Percentiles rank a stretch among this genome's conserved stretches.
Evolutionary conservation across 306 rosid species (phyloP).

Genomic region (Senna siamea): DNA sequence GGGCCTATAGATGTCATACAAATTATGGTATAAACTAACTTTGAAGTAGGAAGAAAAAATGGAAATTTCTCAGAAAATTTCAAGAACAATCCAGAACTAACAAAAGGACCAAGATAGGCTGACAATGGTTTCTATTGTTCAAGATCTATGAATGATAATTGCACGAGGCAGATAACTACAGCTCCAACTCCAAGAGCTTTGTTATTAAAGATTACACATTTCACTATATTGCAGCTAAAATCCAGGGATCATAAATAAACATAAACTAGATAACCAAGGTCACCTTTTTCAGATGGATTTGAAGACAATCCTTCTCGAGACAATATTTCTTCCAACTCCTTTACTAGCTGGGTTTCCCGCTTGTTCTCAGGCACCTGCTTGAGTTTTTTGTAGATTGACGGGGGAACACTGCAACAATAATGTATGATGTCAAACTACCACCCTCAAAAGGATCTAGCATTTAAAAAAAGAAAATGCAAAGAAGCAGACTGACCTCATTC

Average conservation of each 20-base stretch:
- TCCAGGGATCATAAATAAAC: constrained; percentile 20
- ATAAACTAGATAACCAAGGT: constrained; percentile 28
- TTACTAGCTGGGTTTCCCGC: constrained; percentile 78
- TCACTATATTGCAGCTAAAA: constrained; percentile 32
- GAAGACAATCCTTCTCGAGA: constrained; percentile 86
- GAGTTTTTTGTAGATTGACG: constrained; percentile 77
- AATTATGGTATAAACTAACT: background rate
- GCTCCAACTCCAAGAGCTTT: constrained; percentile 12
- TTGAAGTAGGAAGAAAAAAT: background rate
- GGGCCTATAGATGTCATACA: background rate
- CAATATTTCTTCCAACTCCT: constrained; percentile 86
- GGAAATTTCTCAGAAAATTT: constrained; percentile 8
- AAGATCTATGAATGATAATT: constrained; percentile 10
- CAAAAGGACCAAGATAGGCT: constrained; percentile 20
- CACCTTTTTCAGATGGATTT: constrained; percentile 91
- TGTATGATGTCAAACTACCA: constrained; percentile 36
- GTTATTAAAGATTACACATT: constrained; percentile 24
- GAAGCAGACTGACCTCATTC: constrained; percentile 75
- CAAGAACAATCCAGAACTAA: constrained; percentile 4
- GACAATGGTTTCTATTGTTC: constrained; percentile 24
- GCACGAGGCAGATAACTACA: constrained; percentile 24
- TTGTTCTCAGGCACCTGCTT: constrained; percentile 87
- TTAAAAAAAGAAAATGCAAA: constrained; percentile 31
- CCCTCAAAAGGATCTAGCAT: constrained; percentile 38
- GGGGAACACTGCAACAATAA: constrained; percentile 72